Evolutionary conservation across 2,329 filamentous ascomycete genomes (phyloP), one percentile per base, ranked within the genome.

Genomic region (Claviceps maximensis): DNA sequence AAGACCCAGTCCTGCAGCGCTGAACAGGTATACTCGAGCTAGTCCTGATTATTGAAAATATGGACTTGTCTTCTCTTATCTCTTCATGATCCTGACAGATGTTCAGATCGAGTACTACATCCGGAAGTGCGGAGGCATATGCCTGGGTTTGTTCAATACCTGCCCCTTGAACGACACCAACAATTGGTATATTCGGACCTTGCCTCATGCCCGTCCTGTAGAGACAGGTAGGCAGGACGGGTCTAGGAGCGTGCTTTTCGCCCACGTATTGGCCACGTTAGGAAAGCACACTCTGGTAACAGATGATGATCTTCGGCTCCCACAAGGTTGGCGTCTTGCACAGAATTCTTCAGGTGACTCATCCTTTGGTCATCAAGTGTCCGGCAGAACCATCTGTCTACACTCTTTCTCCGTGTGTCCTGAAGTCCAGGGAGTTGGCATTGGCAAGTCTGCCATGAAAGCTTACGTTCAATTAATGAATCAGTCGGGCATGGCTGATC

Each of bases 331-430:
- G 83, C 72, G 75, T 55, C 72, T 74, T 49, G 69, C 71, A n/a
- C 41, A 51, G 64, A 72, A 51, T 65, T 69, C 47, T 72, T 76
- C 38, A 63, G 67, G 1, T 62, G 81, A 10, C 15, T 54, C 54
- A 5, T 25, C 45, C 41, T 44, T 51, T 15, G 88, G 88, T 33
- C 87, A 95, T 67, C 79, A 86, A 60, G 80, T 88, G 54, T 71
- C 74, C 17, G 89, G 89, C 41, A 71, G 81, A 45, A 94, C 87
- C 0, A 76, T 95, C 53, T 87, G 82, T 53, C 71, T 95, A 49
- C 90, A 96, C 68, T 91, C 87, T 0, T 75, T 96, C 5, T 87
- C 86, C 19, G 83, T 95, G 6, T 74, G 86, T 52, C 88, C 87
- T 1, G 79, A 83, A 55, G 80, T 89, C 53, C 87, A 93, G 58